A percentile compares a stretch with the other conserved stretches of the same genome.
phyloP scores from a whole-genome alignment of 441 rosid genomes.

The Jatropha podagrica region DNA sequence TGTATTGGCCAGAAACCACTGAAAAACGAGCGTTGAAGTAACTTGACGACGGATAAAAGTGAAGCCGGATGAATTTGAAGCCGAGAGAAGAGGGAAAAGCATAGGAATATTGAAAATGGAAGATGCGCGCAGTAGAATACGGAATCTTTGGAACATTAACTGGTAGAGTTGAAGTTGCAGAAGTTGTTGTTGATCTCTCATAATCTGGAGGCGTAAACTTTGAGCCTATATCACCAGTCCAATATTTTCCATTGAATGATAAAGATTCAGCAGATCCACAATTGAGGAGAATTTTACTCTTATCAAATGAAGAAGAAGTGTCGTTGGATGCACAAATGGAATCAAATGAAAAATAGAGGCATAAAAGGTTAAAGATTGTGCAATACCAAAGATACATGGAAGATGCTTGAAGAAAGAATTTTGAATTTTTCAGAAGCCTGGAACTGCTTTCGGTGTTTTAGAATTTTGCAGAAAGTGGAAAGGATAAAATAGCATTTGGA shows the following conservation, averaged over 20 bases:
- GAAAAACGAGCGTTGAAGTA: conserved; percentile 25
- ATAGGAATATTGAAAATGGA: neutral
- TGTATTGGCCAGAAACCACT: conserved; percentile 22
- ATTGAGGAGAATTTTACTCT: neutral
- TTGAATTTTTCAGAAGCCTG: too few species aligned
- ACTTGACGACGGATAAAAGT: conserved; percentile 24
- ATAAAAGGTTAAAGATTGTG: neutral
- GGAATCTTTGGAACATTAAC: conserved; percentile 17
- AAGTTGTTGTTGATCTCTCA: neutral
- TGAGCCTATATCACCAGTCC: conserved; percentile 13
- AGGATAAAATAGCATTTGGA: too few species aligned
- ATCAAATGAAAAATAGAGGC: neutral
- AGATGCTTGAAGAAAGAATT: neutral
- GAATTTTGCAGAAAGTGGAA: too few species aligned
- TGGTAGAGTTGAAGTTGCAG: neutral
- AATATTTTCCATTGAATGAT: conserved; percentile 15
- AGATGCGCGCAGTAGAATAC: conserved; percentile 15
- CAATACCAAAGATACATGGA: neutral
- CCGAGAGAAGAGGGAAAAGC: conserved; percentile 21
- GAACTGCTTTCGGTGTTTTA: too few species aligned
- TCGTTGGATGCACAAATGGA: neutral
- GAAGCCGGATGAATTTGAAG: conserved; percentile 26
- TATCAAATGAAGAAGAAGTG: neutral
- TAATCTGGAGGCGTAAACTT: conserved; percentile 3
- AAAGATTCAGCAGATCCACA: conserved; percentile 2